A percentile compares a stretch with the other conserved stretches of the same genome.
These are phyloP conservation scores for Fusarium miscanthi DNA, from an alignment of 2,329 filamentous ascomycete genomes.

Conservation along the genomic window DNA sequence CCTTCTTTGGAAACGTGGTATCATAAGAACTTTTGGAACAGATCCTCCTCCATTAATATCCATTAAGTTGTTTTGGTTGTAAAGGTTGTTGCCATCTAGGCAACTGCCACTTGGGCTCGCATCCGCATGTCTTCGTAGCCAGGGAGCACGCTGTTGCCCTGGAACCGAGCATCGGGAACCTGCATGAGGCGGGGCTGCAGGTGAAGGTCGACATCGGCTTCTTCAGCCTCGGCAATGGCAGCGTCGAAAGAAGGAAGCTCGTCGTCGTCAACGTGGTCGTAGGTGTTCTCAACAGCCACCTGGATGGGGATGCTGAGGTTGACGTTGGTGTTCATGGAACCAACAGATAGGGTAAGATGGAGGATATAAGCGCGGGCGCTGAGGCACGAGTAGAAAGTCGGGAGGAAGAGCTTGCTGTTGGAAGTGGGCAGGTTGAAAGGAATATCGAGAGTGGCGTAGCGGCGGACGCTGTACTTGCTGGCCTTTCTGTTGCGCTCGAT, in stretches of 20 bases:
- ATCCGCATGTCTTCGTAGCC: conserved; percentile 52
- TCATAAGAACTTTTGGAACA: conserved; percentile 30
- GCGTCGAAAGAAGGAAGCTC: conserved; percentile 63
- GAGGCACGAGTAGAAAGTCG: conserved; percentile 69
- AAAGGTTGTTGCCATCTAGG: conserved; percentile 20
- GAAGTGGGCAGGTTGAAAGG: conserved; percentile 60
- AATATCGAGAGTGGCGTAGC: conserved; percentile 58
- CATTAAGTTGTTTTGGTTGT: conserved; percentile 27
- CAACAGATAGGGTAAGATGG: conserved; percentile 58
- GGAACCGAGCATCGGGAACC: conserved; percentile 49
- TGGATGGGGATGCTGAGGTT: conserved; percentile 63
- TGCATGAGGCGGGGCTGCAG: conserved; percentile 56
- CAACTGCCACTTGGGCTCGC: conserved; percentile 41
- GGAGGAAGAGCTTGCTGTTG: conserved; percentile 63
- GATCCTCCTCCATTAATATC: conserved; percentile 35
- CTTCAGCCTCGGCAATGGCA: conserved; percentile 55
- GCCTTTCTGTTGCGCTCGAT: conserved; percentile 42
- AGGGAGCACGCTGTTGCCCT: conserved; percentile 52
- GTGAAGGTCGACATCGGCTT: conserved; percentile 57
- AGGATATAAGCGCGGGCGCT: conserved; percentile 66
- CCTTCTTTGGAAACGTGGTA: conserved; percentile 25
- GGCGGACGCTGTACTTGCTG: conserved; percentile 49
- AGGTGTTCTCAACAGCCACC: conserved; percentile 57
- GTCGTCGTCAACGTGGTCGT: conserved; percentile 46
- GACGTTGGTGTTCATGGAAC: conserved; percentile 56